A percentile compares a stretch with the other conserved stretches of the same genome.
Conservation (phyloP, 306 rosid genomes). For the Pyrus communis region DNA sequence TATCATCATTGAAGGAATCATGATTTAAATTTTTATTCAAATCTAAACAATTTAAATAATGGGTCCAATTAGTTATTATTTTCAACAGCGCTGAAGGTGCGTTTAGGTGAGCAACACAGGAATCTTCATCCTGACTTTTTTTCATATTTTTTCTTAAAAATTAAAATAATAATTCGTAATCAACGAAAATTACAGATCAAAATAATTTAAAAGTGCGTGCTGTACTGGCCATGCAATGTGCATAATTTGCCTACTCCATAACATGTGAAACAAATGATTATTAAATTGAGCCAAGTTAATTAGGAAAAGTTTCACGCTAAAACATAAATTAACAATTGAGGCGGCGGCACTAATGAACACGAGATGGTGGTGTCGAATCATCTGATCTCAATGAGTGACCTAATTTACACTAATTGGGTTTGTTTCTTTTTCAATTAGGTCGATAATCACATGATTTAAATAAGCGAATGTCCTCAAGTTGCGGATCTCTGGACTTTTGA, state of each 20-base stretch:
- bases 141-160: not conserved
- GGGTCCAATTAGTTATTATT: not conserved
- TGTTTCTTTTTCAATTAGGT: constrained; percentile 29
- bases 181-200: not conserved
- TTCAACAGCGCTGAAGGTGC: not conserved
- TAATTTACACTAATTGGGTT: constrained; percentile 18
- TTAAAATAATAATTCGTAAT: not conserved
- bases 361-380: constrained; percentile 52
- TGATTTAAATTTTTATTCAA: not conserved
- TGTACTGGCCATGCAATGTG: not conserved
- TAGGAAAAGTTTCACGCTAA: not conserved
- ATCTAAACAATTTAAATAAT: not conserved
- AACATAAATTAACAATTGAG: not conserved
- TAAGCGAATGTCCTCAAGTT: constrained; percentile 20
- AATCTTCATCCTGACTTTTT: not conserved
- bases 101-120: not conserved
- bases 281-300: not conserved
- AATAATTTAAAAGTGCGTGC: not conserved
- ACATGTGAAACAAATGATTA: not conserved
- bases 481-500: constrained; percentile 21
- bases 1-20: not conserved
- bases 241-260: not conserved
- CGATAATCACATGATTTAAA: constrained; percentile 23
- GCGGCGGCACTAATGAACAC: constrained; percentile 34
- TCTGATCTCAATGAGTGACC: constrained; percentile 31